phyloP scores from a whole-genome alignment of 768 basidiomycete species.

The Psilocybe sp. region DNA sequence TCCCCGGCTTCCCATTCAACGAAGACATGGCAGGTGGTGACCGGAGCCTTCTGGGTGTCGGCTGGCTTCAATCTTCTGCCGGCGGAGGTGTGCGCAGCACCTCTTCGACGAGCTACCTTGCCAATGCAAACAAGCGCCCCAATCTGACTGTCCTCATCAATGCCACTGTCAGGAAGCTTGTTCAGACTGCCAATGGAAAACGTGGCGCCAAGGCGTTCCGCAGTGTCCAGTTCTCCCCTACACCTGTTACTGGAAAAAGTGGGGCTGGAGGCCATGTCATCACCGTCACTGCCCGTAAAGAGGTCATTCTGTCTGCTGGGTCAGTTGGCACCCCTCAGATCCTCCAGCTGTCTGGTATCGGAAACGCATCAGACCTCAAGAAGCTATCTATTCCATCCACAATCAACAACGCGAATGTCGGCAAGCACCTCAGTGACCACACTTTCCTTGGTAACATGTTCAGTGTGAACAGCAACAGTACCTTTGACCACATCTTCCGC shows the following conservation, averaged over 20 bases:
- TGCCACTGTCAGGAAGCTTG: conserved; percentile 26
- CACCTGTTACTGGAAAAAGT: neutral
- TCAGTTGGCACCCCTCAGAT: conserved; percentile 28
- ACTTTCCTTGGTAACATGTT: conserved; percentile 18
- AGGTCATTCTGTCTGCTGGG: conserved; percentile 36
- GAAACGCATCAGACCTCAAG: conserved; percentile 30
- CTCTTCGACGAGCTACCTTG: conserved; percentile 34
- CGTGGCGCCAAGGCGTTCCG: conserved; percentile 12
- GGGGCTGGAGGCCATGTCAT: neutral
- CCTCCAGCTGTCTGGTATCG: conserved; percentile 42
- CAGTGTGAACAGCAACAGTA: conserved; percentile 18
- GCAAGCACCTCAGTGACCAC: conserved; percentile 46
- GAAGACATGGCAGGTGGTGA: conserved; percentile 31
- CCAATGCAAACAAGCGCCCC: conserved; percentile 21
- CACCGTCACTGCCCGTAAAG: conserved; percentile 20
- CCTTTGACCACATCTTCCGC: conserved; percentile 18
- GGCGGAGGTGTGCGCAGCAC: conserved; percentile 29
- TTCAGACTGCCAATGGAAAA: conserved; percentile 11
- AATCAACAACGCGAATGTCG: conserved; percentile 37
- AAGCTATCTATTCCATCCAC: conserved; percentile 32
- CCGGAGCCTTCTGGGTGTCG: conserved; percentile 23
- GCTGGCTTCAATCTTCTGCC: conserved; percentile 32
- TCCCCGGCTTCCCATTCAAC: conserved; percentile 32
- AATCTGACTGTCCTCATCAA: conserved; percentile 35
- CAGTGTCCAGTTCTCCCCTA: conserved; percentile 14